Evolutionary conservation across 495 filamentous ascomycete species (phyloP).

Genomic region (Echria macrotheca): DNA sequence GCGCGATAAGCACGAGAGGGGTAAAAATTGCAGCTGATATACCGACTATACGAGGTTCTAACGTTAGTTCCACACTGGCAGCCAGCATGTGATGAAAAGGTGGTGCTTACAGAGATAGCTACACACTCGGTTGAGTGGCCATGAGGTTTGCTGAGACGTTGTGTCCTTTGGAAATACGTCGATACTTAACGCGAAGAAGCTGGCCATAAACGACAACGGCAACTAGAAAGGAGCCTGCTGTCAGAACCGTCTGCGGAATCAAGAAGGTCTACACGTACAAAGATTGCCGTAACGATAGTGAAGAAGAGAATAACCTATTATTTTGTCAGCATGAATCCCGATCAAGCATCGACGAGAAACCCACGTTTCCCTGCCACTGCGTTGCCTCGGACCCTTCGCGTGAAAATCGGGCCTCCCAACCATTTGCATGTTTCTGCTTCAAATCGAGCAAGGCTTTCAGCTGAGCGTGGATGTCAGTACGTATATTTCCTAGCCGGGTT

Average conservation of each 20-base stretch:
- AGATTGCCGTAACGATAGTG: constrained; percentile 17
- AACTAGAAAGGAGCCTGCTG: neutral
- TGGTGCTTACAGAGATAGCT: constrained; percentile 9
- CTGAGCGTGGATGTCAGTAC: too few species aligned
- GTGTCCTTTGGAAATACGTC: constrained; percentile 11
- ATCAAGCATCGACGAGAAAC: too few species aligned
- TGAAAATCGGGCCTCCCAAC: constrained; percentile 20
- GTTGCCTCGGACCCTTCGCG: constrained; percentile 15
- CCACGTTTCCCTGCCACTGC: constrained; percentile 16
- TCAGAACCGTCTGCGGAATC: too few species aligned
- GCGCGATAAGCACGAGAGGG: constrained; percentile 13
- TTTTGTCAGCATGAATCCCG: too few species aligned
- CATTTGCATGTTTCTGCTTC: constrained; percentile 26
- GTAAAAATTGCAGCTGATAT: constrained; percentile 12
- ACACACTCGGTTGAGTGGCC: constrained; percentile 7
- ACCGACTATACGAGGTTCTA: constrained; percentile 13
- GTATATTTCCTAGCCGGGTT: too few species aligned
- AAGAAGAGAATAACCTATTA: constrained; percentile 19
- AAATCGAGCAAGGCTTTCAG: constrained; percentile 20
- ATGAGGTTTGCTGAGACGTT: neutral
- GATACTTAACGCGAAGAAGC: constrained; percentile 12
- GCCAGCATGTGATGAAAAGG: neutral
- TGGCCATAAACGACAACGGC: constrained; percentile 17
- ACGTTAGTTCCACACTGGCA: neutral
- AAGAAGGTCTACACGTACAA: constrained; percentile 12